Conservation (phyloP, 2,329 filamentous ascomycete genomes). For the Fusarium sp. region DNA sequence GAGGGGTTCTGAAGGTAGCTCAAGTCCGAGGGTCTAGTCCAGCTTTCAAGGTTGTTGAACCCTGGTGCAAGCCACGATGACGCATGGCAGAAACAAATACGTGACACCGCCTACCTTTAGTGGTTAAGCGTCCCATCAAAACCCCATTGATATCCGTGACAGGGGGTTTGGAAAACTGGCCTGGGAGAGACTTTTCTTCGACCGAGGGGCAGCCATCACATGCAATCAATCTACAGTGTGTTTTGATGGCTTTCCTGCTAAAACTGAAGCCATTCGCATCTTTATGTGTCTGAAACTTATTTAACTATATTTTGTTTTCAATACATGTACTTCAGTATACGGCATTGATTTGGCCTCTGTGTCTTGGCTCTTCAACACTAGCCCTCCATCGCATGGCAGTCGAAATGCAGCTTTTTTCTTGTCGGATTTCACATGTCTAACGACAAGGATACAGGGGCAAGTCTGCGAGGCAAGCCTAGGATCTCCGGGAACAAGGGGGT, state of each 20-base stretch:
- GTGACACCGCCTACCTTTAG: conserved; percentile 43
- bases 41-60: conserved; percentile 47
- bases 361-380: too few relatives aligned
- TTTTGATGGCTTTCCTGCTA: neutral
- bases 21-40: conserved; percentile 20
- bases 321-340: neutral
- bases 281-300: neutral
- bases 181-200: conserved; percentile 26
- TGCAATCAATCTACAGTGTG: conserved; percentile 30
- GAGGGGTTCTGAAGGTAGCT: conserved; percentile 40
- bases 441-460: conserved; percentile 38
- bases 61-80: conserved; percentile 46
- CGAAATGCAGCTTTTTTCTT: neutral
- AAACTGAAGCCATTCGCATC: neutral
- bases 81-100: conserved; percentile 44
- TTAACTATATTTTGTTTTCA: accelerated
- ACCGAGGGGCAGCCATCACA: conserved; percentile 44
- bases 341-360: neutral
- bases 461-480: conserved; percentile 17
- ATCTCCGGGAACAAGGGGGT: conserved; percentile 30
- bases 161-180: conserved; percentile 23
- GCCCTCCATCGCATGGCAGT: conserved; percentile 8
- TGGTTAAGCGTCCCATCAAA: conserved; percentile 45
- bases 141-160: conserved; percentile 39
- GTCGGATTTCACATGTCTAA: conserved; percentile 41